phyloP scores from a whole-genome alignment of 2,329 filamentous ascomycete genomes.

The Hymenoscyphus fraxineus region DNA sequence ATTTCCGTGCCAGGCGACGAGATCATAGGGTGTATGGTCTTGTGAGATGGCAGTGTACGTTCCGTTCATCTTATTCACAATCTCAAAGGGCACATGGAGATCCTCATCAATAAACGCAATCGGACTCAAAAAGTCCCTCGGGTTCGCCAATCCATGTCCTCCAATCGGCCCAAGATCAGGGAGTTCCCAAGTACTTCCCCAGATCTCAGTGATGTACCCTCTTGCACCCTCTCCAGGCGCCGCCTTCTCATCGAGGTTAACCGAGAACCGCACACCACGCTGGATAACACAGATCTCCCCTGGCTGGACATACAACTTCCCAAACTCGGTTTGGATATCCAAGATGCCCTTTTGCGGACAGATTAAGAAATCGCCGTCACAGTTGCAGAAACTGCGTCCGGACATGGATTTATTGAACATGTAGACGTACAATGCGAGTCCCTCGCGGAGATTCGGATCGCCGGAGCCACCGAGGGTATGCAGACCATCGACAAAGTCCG shows the following conservation, averaged over 20 bases:
- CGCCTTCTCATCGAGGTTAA: constrained; percentile 49
- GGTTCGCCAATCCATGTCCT: constrained; percentile 60
- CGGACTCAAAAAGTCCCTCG: constrained; percentile 61
- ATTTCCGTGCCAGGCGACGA: constrained; percentile 75
- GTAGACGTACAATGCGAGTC: constrained; percentile 48
- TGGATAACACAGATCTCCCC: constrained; percentile 64
- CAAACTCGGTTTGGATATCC: constrained; percentile 58
- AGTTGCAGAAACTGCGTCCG: constrained; percentile 45
- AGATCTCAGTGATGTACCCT: constrained; percentile 63
- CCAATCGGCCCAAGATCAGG: constrained; percentile 64
- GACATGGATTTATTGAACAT: constrained; percentile 45
- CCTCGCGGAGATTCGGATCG: constrained; percentile 47
- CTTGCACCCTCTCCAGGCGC: constrained; percentile 45
- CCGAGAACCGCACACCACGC: constrained; percentile 58
- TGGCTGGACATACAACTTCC: constrained; percentile 52
- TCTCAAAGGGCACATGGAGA: constrained; percentile 44
- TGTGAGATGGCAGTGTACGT: constrained; percentile 60
- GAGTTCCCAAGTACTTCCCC: constrained; percentile 58
- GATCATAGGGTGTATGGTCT: constrained; percentile 70
- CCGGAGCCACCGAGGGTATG: constrained; percentile 47
- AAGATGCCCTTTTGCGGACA: constrained; percentile 54
- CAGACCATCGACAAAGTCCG: constrained; percentile 48
- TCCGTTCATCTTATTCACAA: constrained; percentile 63
- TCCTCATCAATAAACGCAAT: constrained; percentile 53
- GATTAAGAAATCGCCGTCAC: constrained; percentile 63